Conservation (phyloP, 495 filamentous ascomycete species). For the Tuber microsphaerosporum region DNA sequence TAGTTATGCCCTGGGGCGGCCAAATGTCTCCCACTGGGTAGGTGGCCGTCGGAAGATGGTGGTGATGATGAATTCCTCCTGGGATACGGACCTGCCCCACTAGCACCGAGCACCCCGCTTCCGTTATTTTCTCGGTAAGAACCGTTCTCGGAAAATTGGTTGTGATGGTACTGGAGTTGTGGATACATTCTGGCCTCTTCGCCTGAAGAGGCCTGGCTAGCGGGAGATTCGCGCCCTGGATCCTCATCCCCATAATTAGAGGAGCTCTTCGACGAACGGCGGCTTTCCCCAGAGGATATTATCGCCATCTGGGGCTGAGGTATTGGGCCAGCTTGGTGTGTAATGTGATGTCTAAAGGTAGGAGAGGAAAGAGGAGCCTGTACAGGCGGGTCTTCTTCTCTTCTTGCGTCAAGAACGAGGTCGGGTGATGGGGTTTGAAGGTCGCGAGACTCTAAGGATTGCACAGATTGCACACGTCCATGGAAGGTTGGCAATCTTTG, state of each 20-base stretch:
- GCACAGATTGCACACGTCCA: constrained; percentile 37
- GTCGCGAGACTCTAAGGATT: constrained; percentile 37
- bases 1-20: constrained; percentile 25
- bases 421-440: constrained; percentile 35
- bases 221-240: constrained; percentile 30
- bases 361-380: constrained; percentile 35
- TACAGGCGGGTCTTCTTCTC: constrained; percentile 30
- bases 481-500: constrained; percentile 34
- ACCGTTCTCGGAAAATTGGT: constrained; percentile 26
- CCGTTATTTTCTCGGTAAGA: constrained; percentile 19
- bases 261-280: constrained; percentile 35
- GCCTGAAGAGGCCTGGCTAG: constrained; percentile 27
- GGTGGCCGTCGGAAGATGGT: constrained; percentile 21
- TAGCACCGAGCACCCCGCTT: constrained; percentile 12
- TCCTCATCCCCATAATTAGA: constrained; percentile 20
- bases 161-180: constrained; percentile 54
- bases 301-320: constrained; percentile 46
- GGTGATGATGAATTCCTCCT: constrained; percentile 37
- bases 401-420: constrained; percentile 26
- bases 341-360: constrained; percentile 36
- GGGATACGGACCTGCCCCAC: constrained; percentile 16
- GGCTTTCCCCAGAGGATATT: constrained; percentile 46
- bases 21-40: constrained; percentile 23
- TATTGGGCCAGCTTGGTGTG: constrained; percentile 42
- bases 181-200: constrained; percentile 38